Evolutionary conservation across 257 asterid species (phyloP).

Genomic region (Petrea volubilis): DNA sequence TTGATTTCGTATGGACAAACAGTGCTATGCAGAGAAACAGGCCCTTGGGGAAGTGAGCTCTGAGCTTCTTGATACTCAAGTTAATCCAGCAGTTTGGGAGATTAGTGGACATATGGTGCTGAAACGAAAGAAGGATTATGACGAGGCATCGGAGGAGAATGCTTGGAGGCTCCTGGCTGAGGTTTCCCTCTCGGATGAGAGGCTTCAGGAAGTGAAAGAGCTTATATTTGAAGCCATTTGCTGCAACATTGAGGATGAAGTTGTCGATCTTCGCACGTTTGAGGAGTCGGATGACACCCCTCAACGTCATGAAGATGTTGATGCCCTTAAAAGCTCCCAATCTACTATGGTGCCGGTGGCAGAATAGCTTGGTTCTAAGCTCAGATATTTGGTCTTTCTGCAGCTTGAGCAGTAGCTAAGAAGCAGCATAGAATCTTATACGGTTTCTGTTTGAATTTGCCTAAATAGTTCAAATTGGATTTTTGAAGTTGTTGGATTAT

Average conservation of each 20-base stretch:
- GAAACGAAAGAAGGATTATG: slow-evolving; percentile 84
- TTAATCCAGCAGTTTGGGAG: slow-evolving; percentile 99
- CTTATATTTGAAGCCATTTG: slow-evolving; percentile 75
- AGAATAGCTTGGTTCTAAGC: neutral
- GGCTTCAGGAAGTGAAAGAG: slow-evolving; percentile 87
- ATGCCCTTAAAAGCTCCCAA: slow-evolving; percentile 55
- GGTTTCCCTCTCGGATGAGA: slow-evolving; percentile 88
- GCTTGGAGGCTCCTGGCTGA: slow-evolving; percentile 95
- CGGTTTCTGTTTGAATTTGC: slow-evolving; percentile 19
- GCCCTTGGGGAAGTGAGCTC: slow-evolving; percentile 94
- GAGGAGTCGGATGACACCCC: slow-evolving; percentile 43
- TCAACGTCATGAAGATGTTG: slow-evolving; percentile 56
- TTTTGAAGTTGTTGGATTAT: slow-evolving; percentile 25
- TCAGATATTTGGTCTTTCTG: neutral
- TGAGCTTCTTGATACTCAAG: slow-evolving; percentile 94
- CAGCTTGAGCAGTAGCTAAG: neutral
- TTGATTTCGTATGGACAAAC: slow-evolving; percentile 29
- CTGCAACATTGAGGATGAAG: slow-evolving; percentile 34
- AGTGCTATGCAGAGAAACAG: slow-evolving; percentile 98
- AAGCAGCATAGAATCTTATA: neutral
- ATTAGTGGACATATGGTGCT: slow-evolving; percentile 98
- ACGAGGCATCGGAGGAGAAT: slow-evolving; percentile 78
- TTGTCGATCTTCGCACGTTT: neutral
- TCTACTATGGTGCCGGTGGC: slow-evolving; percentile 64
- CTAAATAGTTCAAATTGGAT: slow-evolving; percentile 14